Conservation (phyloP, 106 monocot species). For the Chionographis japonica region DNA sequence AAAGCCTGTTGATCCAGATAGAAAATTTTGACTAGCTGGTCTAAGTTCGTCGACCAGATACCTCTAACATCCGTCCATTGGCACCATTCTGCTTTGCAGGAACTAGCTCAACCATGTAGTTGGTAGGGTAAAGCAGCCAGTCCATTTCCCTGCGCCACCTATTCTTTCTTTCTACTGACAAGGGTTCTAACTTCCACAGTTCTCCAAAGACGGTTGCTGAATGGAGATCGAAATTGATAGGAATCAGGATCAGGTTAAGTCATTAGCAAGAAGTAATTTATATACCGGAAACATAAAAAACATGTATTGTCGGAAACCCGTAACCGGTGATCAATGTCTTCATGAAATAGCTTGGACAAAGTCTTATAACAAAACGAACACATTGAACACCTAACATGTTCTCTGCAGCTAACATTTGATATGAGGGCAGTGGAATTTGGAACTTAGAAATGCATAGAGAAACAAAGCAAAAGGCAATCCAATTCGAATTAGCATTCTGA, state of each 20-base stretch:
- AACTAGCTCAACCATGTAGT: constrained; percentile 92
- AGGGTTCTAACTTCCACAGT: constrained; percentile 88
- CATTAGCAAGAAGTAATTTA: not conserved
- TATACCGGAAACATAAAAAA: too few species aligned
- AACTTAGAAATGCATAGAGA: too few species aligned
- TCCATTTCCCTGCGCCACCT: constrained; percentile 91
- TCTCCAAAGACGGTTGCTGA: constrained; percentile 79
- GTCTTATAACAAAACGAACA: too few species aligned
- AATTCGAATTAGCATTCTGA: too few species aligned
- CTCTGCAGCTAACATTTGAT: too few species aligned
- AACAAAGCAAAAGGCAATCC: too few species aligned
- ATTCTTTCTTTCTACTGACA: constrained; percentile 70
- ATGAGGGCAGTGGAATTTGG: too few species aligned
- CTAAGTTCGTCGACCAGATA: constrained; percentile 1
- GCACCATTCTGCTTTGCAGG: constrained; percentile 75
- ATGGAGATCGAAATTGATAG: not conserved
- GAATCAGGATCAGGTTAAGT: not conserved
- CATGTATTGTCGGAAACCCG: too few species aligned
- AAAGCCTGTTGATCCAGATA: not conserved
- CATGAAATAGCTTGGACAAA: too few species aligned
- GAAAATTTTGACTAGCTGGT: not conserved
- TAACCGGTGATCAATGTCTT: too few species aligned
- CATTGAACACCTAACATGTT: too few species aligned
- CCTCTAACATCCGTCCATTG: constrained; percentile 81
- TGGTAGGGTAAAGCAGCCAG: constrained; percentile 89